Percentiles rank a stretch among this genome's conserved stretches.
phyloP scores from a whole-genome alignment of 2,329 filamentous ascomycete species.

The Aspergillus viridinutans region DNA sequence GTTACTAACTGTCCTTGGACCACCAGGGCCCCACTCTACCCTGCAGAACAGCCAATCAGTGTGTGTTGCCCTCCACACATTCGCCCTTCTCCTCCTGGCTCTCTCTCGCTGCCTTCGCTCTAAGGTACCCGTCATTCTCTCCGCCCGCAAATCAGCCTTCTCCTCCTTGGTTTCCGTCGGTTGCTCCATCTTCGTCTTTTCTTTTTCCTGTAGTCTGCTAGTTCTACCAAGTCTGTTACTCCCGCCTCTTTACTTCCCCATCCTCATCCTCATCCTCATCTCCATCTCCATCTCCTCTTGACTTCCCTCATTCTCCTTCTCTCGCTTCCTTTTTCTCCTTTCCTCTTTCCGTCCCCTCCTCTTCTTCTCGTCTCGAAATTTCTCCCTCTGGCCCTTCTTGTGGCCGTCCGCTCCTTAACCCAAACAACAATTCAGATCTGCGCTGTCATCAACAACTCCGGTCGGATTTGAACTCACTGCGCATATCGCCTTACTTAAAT shows the following conservation, averaged over 20 bases:
- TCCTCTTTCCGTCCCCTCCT: slow-evolving; percentile 9
- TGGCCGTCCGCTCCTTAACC: slow-evolving; percentile 39
- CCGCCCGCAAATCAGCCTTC: slow-evolving; percentile 7
- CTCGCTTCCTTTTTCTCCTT: slow-evolving; percentile 9
- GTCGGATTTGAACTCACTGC: slow-evolving; percentile 3
- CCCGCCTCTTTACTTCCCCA: slow-evolving; percentile 8
- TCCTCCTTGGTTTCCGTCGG: slow-evolving; percentile 14
- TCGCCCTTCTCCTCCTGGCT: slow-evolving; percentile 9
- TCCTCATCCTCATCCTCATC: slow-evolving; percentile 12
- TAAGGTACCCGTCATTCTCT: slow-evolving; percentile 8
- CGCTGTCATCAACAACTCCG: slow-evolving; percentile 5
- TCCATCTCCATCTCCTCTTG: slow-evolving; percentile 2
- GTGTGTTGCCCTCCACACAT: slow-evolving; percentile 9
- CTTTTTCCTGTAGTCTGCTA: slow-evolving; percentile 7
- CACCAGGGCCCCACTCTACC: background rate
- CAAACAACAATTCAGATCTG: slow-evolving; percentile 6
- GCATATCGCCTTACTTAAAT: slow-evolving; percentile 2
- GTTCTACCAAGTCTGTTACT: slow-evolving; percentile 6
- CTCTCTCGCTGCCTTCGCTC: slow-evolving; percentile 8
- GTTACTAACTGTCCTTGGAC: background rate
- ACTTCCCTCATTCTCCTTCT: slow-evolving; percentile 5
- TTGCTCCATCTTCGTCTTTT: slow-evolving; percentile 12
- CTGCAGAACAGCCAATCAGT: slow-evolving; percentile 8
- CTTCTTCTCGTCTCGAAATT: slow-evolving; percentile 7
- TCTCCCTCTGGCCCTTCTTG: slow-evolving; percentile 24